These are phyloP conservation scores for Malassezia nana DNA, from an alignment of 1,284 basidiomycete species.

Conservation along the genomic window DNA sequence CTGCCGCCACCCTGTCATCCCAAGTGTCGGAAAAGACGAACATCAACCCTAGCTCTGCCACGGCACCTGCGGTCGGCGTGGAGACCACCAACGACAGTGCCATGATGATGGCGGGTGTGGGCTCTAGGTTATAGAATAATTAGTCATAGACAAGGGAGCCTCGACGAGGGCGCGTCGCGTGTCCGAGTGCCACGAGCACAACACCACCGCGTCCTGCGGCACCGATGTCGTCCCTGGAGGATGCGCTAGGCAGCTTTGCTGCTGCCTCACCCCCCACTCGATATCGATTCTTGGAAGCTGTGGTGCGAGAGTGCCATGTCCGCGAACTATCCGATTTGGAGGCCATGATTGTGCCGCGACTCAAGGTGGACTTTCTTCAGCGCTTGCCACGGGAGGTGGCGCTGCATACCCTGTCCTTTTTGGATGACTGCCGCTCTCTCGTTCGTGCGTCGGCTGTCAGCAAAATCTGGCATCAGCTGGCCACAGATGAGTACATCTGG, in stretches of 20 bases:
- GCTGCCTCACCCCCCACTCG: neutral
- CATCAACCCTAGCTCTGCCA: neutral
- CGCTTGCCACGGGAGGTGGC: constrained; percentile 75
- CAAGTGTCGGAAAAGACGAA: neutral
- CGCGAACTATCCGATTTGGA: constrained; percentile 72
- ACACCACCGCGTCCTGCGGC: neutral
- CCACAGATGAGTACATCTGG: constrained; percentile 78
- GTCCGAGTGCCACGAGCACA: neutral
- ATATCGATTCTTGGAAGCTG: constrained; percentile 25
- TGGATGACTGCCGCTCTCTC: constrained; percentile 71
- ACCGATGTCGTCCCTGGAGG: neutral
- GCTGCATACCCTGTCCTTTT: constrained; percentile 67
- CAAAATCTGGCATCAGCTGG: constrained; percentile 64
- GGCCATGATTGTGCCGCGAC: constrained; percentile 62
- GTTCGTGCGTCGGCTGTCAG: constrained; percentile 65
- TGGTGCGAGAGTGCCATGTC: constrained; percentile 51
- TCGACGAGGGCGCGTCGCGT: neutral
- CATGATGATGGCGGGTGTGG: neutral
- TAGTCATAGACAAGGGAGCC: neutral
- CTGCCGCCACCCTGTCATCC: neutral
- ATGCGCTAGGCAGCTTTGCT: neutral
- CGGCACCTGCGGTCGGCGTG: neutral
- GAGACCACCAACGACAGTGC: neutral
- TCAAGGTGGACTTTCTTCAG: constrained; percentile 75
- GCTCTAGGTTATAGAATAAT: neutral